Evolutionary conservation across 2,329 filamentous ascomycete genomes (phyloP).

Genomic region (Fusarium heterosporum): DNA sequence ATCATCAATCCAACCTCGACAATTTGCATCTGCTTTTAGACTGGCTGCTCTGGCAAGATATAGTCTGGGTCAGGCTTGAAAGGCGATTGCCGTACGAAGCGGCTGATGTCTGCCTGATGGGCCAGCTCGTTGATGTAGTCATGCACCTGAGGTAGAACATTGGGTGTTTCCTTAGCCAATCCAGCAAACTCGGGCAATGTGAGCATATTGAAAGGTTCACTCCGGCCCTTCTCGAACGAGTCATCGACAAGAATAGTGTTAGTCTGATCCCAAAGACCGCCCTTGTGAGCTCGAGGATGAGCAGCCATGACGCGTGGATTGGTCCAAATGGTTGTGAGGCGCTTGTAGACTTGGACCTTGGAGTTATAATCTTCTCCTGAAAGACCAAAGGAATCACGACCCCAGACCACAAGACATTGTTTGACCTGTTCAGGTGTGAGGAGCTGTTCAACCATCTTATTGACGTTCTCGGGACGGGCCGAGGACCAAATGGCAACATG

Average conservation of each 20-base stretch:
- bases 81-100: constrained; percentile 65
- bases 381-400: constrained; percentile 80
- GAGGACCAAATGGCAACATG: constrained; percentile 92
- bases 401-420: constrained; percentile 78
- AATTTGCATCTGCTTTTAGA: too few species aligned
- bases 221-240: constrained; percentile 79
- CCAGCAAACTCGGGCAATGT: constrained; percentile 81
- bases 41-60: constrained; percentile 12
- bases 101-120: constrained; percentile 70
- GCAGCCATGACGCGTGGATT: constrained; percentile 57
- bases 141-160: constrained; percentile 68
- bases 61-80: constrained; percentile 58
- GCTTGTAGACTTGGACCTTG: constrained; percentile 91
- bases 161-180: constrained; percentile 52
- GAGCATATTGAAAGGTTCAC: constrained; percentile 86
- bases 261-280: constrained; percentile 75
- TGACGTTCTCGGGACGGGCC: constrained; percentile 78
- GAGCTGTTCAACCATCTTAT: constrained; percentile 73
- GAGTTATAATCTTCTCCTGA: constrained; percentile 70
- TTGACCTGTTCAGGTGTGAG: constrained; percentile 66
- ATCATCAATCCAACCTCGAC: not conserved
- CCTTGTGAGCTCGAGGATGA: constrained; percentile 57
- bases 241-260: constrained; percentile 95
- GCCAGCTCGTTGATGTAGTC: constrained; percentile 70
- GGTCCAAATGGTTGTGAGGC: constrained; percentile 78